A percentile compares a stretch with the other conserved stretches of the same genome.
Evolutionary conservation across 2,329 filamentous ascomycete species (phyloP).

Genomic region (Sporothrix schenckii): DNA sequence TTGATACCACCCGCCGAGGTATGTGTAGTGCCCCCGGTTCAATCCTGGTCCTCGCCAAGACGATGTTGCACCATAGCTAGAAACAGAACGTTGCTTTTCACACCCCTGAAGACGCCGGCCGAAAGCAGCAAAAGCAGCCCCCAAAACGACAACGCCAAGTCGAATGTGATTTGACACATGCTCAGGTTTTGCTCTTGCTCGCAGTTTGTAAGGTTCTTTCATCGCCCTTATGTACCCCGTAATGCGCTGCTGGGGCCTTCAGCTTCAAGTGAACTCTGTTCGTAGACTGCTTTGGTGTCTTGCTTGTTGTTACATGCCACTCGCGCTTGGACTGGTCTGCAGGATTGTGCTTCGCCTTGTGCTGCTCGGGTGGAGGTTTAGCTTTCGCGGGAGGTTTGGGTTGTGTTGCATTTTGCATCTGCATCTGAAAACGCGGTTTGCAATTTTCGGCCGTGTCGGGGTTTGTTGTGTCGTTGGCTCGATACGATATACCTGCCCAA

Average conservation of each 20-base stretch:
- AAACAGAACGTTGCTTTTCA: neutral
- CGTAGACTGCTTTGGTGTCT: constrained; percentile 1
- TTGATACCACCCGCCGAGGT: neutral
- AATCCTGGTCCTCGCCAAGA: neutral
- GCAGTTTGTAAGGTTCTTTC: neutral
- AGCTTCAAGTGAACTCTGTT: neutral
- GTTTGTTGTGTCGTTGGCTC: neutral
- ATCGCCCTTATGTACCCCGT: constrained; percentile 14
- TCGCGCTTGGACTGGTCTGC: constrained; percentile 12
- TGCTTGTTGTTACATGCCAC: constrained; percentile 4
- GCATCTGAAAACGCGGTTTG: neutral
- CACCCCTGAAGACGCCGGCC: neutral
- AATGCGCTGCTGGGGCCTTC: neutral
- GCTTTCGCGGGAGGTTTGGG: neutral
- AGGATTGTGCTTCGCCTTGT: constrained; percentile 10
- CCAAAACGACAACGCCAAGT: neutral
- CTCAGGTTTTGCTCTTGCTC: neutral
- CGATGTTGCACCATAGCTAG: neutral
- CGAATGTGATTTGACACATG: constrained; percentile 1
- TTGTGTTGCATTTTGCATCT: constrained; percentile 16
- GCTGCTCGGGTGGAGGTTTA: neutral
- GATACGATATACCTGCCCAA: neutral
- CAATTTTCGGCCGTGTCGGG: neutral
- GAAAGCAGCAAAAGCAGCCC: neutral
- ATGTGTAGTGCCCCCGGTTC: neutral